A percentile compares a stretch with the other conserved stretches of the same genome.
These are phyloP conservation scores for Thermoascus crustaceus DNA, from an alignment of 2,329 filamentous ascomycete genomes.

Conservation along the genomic window DNA sequence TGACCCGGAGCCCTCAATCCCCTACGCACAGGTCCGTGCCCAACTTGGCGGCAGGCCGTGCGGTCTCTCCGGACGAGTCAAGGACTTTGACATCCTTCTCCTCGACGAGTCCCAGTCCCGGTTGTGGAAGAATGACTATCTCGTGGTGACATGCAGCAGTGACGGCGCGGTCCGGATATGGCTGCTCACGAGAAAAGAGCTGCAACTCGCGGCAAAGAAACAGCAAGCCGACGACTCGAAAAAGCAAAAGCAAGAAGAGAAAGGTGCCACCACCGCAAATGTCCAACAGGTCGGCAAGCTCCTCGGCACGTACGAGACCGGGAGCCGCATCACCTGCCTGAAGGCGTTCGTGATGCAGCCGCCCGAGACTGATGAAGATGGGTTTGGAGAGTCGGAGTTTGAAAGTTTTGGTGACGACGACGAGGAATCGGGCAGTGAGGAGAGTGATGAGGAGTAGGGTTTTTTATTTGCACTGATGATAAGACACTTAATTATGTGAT, in stretches of 20 bases:
- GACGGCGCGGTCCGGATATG: slow-evolving; percentile 80
- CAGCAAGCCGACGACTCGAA: slow-evolving; percentile 14
- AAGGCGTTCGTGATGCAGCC: slow-evolving; percentile 78
- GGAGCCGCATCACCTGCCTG: slow-evolving; percentile 82
- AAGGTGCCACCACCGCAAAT: slow-evolving; percentile 11
- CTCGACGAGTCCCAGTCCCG: slow-evolving; percentile 28
- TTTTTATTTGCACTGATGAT: neutral
- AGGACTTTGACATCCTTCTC: slow-evolving; percentile 69
- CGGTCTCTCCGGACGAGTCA: slow-evolving; percentile 65
- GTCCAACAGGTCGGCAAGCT: slow-evolving; percentile 56
- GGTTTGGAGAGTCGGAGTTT: slow-evolving; percentile 51
- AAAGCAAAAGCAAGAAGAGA: slow-evolving; percentile 10
- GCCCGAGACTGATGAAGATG: slow-evolving; percentile 45
- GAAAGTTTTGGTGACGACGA: slow-evolving; percentile 31
- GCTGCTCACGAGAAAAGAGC: slow-evolving; percentile 42
- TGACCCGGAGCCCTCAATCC: slow-evolving; percentile 47
- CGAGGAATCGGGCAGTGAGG: slow-evolving; percentile 22
- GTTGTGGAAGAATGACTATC: slow-evolving; percentile 35
- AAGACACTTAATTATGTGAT: neutral
- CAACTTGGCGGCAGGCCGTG: slow-evolving; percentile 67
- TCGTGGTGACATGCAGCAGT: slow-evolving; percentile 69
- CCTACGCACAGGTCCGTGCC: slow-evolving; percentile 55
- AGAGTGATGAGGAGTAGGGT: slow-evolving; percentile 13
- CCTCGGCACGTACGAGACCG: slow-evolving; percentile 72
- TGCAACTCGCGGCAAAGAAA: slow-evolving; percentile 36